These are phyloP conservation scores for Penicillium janthinellum DNA, from an alignment of 2,329 filamentous ascomycete species.

Conservation along the genomic window DNA sequence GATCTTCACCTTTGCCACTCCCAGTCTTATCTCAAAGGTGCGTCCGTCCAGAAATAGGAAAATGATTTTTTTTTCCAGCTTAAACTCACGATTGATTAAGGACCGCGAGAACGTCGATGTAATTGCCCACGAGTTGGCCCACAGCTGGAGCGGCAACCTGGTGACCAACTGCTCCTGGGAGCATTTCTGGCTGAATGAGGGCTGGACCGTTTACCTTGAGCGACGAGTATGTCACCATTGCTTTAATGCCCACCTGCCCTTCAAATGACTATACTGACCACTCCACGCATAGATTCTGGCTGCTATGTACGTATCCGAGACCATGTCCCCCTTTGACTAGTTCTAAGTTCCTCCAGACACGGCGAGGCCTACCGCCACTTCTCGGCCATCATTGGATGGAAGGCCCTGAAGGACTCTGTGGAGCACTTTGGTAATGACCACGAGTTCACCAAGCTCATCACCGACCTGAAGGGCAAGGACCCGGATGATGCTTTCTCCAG, in stretches of 20 bases:
- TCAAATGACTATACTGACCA: background rate
- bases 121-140: constrained; percentile 80
- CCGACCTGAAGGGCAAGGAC: constrained; percentile 84
- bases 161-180: constrained; percentile 57
- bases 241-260: background rate
- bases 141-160: constrained; percentile 85
- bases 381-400: constrained; percentile 95
- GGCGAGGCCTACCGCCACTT: constrained; percentile 88
- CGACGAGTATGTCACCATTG: constrained; percentile 56
- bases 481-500: constrained; percentile 94
- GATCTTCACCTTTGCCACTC: constrained; percentile 92
- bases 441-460: constrained; percentile 88
- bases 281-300: constrained; percentile 39
- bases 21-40: constrained; percentile 83
- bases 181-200: constrained; percentile 66
- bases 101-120: constrained; percentile 92
- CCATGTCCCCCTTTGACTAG: background rate
- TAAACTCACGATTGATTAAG: constrained; percentile 20
- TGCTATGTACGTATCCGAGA: constrained; percentile 36
- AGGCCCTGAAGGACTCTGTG: constrained; percentile 78
- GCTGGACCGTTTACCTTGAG: constrained; percentile 95
- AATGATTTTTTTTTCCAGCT: background rate
- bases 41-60: background rate
- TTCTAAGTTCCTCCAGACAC: constrained; percentile 56
- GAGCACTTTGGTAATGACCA: constrained; percentile 78